Percentiles rank a stretch among this genome's conserved stretches.
These are phyloP conservation scores for Orbilia blumenaviensis DNA, from an alignment of 2,329 filamentous ascomycete species.

Conservation along the genomic window DNA sequence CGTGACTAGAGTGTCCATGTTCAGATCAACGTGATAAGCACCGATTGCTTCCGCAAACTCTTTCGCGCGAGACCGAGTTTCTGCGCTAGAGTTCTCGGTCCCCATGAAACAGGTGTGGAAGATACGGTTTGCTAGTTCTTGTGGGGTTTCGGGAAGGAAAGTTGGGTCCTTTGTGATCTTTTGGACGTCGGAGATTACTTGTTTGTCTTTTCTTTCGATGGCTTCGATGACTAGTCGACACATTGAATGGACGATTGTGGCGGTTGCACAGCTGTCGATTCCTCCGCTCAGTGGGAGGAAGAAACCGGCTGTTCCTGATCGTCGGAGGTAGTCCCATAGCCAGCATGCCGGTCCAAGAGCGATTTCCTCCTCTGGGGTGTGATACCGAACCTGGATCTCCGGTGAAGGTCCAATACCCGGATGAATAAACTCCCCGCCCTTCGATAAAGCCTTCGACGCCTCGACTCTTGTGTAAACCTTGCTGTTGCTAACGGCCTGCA, in stretches of 20 bases:
- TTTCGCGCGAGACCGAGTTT: slow-evolving; percentile 70
- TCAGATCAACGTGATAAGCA: slow-evolving; percentile 75
- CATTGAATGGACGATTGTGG: slow-evolving; percentile 64
- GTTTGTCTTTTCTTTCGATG: slow-evolving; percentile 64
- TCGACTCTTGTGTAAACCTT: slow-evolving; percentile 64
- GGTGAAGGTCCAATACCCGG: slow-evolving; percentile 63
- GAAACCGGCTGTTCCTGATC: slow-evolving; percentile 67
- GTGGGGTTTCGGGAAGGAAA: slow-evolving; percentile 66
- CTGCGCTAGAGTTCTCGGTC: slow-evolving; percentile 72
- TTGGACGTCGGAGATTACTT: slow-evolving; percentile 67
- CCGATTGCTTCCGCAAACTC: slow-evolving; percentile 69
- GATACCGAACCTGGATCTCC: slow-evolving; percentile 65
- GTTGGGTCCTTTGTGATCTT: slow-evolving; percentile 64
- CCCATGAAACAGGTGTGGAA: slow-evolving; percentile 77
- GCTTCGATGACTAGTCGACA: slow-evolving; percentile 68
- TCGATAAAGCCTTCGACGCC: slow-evolving; percentile 63
- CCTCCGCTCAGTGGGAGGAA: slow-evolving; percentile 70
- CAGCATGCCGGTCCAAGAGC: slow-evolving; percentile 72
- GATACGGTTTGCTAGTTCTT: slow-evolving; percentile 69
- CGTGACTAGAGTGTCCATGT: slow-evolving; percentile 75
- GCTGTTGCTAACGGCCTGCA: slow-evolving; percentile 67
- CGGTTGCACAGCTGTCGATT: slow-evolving; percentile 69
- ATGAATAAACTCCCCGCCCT: slow-evolving; percentile 62
- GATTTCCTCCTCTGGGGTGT: slow-evolving; percentile 74
- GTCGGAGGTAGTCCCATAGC: slow-evolving; percentile 72